These are phyloP conservation scores for Exophiala alcalophila DNA, from an alignment of 2,329 filamentous ascomycete genomes.

Conservation along the genomic window DNA sequence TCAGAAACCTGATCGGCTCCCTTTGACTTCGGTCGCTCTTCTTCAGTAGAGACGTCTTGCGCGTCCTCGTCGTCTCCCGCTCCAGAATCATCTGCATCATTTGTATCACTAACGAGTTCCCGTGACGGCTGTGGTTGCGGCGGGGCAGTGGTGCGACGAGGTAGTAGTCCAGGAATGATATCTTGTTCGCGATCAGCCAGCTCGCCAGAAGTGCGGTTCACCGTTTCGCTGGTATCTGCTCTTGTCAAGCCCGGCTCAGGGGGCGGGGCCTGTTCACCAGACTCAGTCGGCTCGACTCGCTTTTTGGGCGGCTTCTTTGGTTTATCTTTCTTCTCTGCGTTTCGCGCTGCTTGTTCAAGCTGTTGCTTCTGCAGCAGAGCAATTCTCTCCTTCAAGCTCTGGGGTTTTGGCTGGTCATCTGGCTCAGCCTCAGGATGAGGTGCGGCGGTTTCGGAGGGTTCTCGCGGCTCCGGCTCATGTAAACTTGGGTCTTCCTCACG, in stretches of 20 bases:
- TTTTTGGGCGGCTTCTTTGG: constrained; percentile 74
- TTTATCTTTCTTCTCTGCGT: constrained; percentile 88
- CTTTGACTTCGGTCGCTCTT: constrained; percentile 66
- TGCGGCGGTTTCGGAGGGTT: constrained; percentile 33
- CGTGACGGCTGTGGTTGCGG: constrained; percentile 43
- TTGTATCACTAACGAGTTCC: constrained; percentile 59
- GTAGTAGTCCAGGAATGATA: constrained; percentile 6
- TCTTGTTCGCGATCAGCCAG: constrained; percentile 28
- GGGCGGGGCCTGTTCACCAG: constrained; percentile 28
- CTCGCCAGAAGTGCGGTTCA: constrained; percentile 39
- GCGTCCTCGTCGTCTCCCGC: constrained; percentile 63
- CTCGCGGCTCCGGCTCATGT: constrained; percentile 32
- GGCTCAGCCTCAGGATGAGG: constrained; percentile 50
- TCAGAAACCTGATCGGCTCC: constrained; percentile 15
- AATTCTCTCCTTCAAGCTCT: constrained; percentile 92
- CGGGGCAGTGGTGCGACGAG: constrained; percentile 32
- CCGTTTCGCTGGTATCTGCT: constrained; percentile 35
- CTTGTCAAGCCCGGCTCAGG: constrained; percentile 34
- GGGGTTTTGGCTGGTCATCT: constrained; percentile 85
- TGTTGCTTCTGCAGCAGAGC: constrained; percentile 92
- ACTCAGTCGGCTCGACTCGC: constrained; percentile 47
- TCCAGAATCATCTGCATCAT: constrained; percentile 64
- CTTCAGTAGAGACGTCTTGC: constrained; percentile 60
- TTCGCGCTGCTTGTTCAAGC: constrained; percentile 78
- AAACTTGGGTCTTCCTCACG: constrained; percentile 78